Percentiles rank a stretch among this genome's conserved stretches.
Conservation (phyloP, 805 yeast genomes). For the Pachysolen tannophilus region DNA sequence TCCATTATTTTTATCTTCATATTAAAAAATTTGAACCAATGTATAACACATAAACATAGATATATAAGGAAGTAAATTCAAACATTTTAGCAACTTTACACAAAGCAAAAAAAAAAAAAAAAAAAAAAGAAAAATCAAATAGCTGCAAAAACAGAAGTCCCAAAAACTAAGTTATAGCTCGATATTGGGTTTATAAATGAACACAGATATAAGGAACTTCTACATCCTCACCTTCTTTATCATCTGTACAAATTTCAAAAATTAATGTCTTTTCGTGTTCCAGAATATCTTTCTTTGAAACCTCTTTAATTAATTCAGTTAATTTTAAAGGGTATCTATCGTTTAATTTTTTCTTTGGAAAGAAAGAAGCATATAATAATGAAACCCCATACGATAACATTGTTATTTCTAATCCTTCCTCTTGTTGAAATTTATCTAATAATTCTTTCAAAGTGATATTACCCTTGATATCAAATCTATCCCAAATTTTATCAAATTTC, state of each 20-base stretch:
- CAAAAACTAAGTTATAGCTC: no score
- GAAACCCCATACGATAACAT: conserved; percentile 93
- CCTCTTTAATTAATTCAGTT: conserved; percentile 72
- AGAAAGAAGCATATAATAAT: conserved; percentile 84
- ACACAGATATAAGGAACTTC: conserved; percentile 86
- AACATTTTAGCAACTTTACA: no score
- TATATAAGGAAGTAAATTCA: no score
- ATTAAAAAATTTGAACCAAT: no score
- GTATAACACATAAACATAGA: no score
- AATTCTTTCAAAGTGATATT: conserved; percentile 70
- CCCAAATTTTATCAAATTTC: conserved; percentile 89
- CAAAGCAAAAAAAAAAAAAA: no score
- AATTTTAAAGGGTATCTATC: conserved; percentile 65
- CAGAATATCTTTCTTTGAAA: conserved; percentile 77
- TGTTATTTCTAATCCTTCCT: conserved; percentile 80
- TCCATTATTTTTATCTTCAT: no score
- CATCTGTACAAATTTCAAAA: conserved; percentile 89
- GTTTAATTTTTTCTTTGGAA: conserved; percentile 82
- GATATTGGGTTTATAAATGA: conserved; percentile 31
- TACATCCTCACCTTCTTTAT: conserved; percentile 87
- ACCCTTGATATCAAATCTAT: conserved; percentile 76
- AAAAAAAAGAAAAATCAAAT: no score
- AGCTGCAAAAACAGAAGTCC: no score
- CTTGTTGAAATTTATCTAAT: conserved; percentile 63
- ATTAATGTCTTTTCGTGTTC: conserved; percentile 68